A percentile compares a stretch with the other conserved stretches of the same genome.
These are phyloP conservation scores for Ceratobasidium sp. DNA, from an alignment of 1,284 basidiomycete species.

Conservation along the genomic window DNA sequence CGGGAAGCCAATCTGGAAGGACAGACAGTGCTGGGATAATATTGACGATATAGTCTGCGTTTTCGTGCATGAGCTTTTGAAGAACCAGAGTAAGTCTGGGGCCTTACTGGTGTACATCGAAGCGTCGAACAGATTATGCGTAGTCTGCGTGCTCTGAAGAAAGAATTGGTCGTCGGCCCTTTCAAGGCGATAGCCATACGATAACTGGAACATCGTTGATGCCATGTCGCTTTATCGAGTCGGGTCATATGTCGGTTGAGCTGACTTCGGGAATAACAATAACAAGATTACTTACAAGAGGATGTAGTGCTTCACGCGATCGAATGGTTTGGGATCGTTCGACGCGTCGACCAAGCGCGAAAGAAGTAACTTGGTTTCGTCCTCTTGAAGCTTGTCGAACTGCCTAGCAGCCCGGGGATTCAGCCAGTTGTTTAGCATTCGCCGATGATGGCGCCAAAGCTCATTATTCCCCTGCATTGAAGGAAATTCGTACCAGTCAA, in stretches of 20 bases:
- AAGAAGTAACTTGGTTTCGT: background rate
- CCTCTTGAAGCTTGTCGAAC: background rate
- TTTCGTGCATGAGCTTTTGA: background rate
- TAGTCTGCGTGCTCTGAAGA: background rate
- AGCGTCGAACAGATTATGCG: background rate
- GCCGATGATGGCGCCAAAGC: background rate
- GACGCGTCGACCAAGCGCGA: background rate
- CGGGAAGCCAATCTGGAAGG: slow-evolving; percentile 14
- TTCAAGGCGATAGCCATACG: slow-evolving; percentile 17
- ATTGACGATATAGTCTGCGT: slow-evolving; percentile 12
- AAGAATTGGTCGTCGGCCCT: background rate
- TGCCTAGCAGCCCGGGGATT: background rate
- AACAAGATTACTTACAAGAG: background rate
- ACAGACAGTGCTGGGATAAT: slow-evolving; percentile 4
- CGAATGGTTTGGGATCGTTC: background rate
- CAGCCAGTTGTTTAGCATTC: background rate
- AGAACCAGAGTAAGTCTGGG: too few species aligned
- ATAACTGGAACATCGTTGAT: slow-evolving; percentile 1
- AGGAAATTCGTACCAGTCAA: too few species aligned
- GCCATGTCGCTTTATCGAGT: background rate
- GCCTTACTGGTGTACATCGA: slow-evolving; percentile 6
- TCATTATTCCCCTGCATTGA: background rate
- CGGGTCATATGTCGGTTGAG: background rate
- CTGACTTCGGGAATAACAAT: background rate
- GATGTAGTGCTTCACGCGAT: background rate